Evolutionary conservation across 2,329 filamentous ascomycete species (phyloP), one percentile per base, ranked within the genome.

Genomic region (Triangularia setosa): DNA sequence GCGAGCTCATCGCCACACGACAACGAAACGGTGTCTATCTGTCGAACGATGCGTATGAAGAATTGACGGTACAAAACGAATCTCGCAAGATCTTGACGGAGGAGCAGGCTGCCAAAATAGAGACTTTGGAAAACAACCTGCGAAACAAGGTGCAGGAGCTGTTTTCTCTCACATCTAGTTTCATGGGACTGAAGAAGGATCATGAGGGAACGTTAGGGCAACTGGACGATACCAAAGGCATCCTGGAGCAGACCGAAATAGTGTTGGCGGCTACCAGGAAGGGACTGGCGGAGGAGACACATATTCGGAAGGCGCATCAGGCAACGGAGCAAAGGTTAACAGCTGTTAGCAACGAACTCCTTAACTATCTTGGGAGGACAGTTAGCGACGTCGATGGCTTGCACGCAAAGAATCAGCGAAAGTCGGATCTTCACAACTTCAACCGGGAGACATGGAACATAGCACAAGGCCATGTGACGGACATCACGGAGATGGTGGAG

Each of bases 1-100:
- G 90, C 70, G 95, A 99, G 74, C 82, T 99, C 14, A 96, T 97
- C 68, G 90, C 93, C 2, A 97, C 95, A 5, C 84, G 95, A 24
- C 92, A 97, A 74, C 89, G 95, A 40, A 97, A 98, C 74, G 95
- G 95, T 61, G 94, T 99, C 1, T 98, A 98, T 74, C 83, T 99
- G 33, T 90, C 94, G 0, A 90, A 92, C 63, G 93, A 97, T 64
- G 86, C 86, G 16, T 97, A 93, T 73, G 94, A 98, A 74, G 91
- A 96, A 71, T 90, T 99, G 78, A 94, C 89, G 0, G 90, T 91
- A 4, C 89, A 97, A 75, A 97, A 91, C 76, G 95, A 99, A 76
- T 97, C 94, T 1, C 86, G 93, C 60, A 85, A 92, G 12, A 97
- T 98, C 67, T 84, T 98, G 44, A 90, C 90, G 69, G 94, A 98